Percentiles rank a stretch among this genome's conserved stretches.
Conservation (phyloP, 306 rosid genomes). For the Ormosia semicastrata region DNA sequence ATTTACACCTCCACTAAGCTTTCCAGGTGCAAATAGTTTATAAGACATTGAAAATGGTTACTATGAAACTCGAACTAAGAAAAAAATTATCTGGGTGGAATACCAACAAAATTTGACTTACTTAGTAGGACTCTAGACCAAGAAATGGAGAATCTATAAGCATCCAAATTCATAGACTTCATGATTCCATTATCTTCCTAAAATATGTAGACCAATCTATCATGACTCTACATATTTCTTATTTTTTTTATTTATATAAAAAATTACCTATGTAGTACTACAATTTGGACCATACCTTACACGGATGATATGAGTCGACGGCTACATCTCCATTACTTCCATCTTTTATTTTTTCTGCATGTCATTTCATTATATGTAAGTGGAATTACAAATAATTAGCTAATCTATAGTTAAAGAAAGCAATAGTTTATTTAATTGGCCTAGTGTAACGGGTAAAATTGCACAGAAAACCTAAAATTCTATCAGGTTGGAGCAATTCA, state of each 20-base stretch:
- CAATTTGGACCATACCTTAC: conserved; percentile 30
- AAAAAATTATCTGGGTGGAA: background rate
- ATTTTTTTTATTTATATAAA: background rate
- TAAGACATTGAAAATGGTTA: background rate
- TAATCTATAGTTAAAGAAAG: background rate
- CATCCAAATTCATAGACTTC: conserved; percentile 61
- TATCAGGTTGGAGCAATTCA: background rate
- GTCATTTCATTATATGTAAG: conserved; percentile 6
- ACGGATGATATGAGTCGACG: conserved; percentile 42
- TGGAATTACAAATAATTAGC: background rate
- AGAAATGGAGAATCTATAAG: conserved; percentile 42
- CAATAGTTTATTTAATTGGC: background rate
- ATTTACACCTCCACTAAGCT: conserved; percentile 55
- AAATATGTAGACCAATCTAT: conserved; percentile 1
- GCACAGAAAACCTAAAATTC: background rate
- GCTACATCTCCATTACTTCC: conserved; percentile 44
- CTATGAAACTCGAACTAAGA: background rate
- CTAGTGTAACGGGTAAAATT: background rate
- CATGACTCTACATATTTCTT: background rate
- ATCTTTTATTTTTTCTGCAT: conserved; percentile 47
- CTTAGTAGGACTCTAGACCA: conserved; percentile 59
- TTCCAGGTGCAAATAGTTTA: conserved; percentile 46
- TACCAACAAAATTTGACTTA: conserved; percentile 28
- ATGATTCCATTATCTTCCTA: conserved; percentile 67
- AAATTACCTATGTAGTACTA: background rate